Evolutionary conservation across 352 stramenopile genomes (phyloP), one percentile per base, ranked within the genome.

Genomic region (Phytopythium montanum): DNA sequence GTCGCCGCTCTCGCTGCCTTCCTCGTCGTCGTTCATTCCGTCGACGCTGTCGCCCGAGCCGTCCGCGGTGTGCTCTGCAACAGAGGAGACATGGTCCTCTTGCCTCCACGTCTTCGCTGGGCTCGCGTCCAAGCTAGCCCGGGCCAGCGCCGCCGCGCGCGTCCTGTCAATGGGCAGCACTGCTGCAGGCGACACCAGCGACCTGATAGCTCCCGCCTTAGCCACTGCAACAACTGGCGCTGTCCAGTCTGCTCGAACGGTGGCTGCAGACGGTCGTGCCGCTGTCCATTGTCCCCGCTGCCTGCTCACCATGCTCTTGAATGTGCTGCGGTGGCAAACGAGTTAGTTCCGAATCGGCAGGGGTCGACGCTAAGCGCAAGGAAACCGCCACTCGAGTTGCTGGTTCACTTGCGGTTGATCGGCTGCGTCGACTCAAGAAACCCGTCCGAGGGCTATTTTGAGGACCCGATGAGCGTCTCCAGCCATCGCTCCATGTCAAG

Each of bases 231-330:
- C 46, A 55, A 28, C 42, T 59, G 31, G 52, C 45, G 61, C 69
- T 39, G 1, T 25, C 49, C 23, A 13, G 1, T 50, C 44, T 2
- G 10, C 21, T 33, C 23, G 21, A 31, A 23, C n/a, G 21, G 44
- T n/a, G 10, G 5, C 10, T 50, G n/a, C 12, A 50, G 23, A 12
- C 13, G 44, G 44, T 25, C 44, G 44, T 13, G 5, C 44, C 3
- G 3, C 44, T 21, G 23, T 5, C 28, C 18, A 25, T 26, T 56
- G n/a, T 21, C 8, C 12, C 6, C 31, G 34, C 31, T 66, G 55
- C 57, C 65, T 73, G 53, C 64, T 75, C 60, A 70, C 66, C 58
- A 77, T 69, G 6, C 33, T 39, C 16, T n/a, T 31, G 55, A 57
- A 33, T 54, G 34, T 50, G 10, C 21, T 31, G 12, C 44, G 23